Base-by-base conservation (phyloP, 192 early-diverging fungal species). In the Dissophora globulifera region DNA sequence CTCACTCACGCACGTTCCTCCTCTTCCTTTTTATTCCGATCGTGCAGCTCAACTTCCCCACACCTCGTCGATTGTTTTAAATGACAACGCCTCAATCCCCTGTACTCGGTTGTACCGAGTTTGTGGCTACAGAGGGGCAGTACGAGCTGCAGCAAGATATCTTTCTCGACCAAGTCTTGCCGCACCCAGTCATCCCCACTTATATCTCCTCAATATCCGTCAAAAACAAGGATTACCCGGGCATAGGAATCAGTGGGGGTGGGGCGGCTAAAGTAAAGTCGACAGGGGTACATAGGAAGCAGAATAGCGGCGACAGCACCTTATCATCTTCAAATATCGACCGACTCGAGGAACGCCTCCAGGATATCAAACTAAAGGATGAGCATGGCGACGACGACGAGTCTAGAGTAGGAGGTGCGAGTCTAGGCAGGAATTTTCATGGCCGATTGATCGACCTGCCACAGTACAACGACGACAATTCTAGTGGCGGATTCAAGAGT, bases 191-290 rank as follows among this genome's bases (percentile, higher is more conserved):
- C 13, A 82, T 81, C 35, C 82, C 83, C 22, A 86, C 87, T n/a
- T 65, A 70, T 25, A 79, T 82, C 26, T 83, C 83, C 7, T 40
- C 84, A 16, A 79, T 88, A 35, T 82, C 82, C 11, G 83, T 88
- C 42, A 88, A 88, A 56, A 86, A 86, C 61, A 88, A 86, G 51
- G 84, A 88, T 54, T 80, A 78, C 30, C 54, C 25, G 27, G 53
- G 22, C 58, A 65, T 11, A 63, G 35, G 10, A 40, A 57, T 41
- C 42, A 51, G 50, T 22, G 62, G 51, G 22, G 55, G 31, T 35
- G 26, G 42, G n/a, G 50, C 7, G 32, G 43, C 26, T 25, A n/a
- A n/a, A n/a, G n/a, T n/a, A n/a, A n/a, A n/a, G n/a, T n/a, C n/a
- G n/a, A n/a, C n/a, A n/a, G 56, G 58, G 27, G 41, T 27, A 48